Base-by-base conservation (phyloP, 2,329 filamentous ascomycete species). In the Colletotrichum magnum region DNA sequence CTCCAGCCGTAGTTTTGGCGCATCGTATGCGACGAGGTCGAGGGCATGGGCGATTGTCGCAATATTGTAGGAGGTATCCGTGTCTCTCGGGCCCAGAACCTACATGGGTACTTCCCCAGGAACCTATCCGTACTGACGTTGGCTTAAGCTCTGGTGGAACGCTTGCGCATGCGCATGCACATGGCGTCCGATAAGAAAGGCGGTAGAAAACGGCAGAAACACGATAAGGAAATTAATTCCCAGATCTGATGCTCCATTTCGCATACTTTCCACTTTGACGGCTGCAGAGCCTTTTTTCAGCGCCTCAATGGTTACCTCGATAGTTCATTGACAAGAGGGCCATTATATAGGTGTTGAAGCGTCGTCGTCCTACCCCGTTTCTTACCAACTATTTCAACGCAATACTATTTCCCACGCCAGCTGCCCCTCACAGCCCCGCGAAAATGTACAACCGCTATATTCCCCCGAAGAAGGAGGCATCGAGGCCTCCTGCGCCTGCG, bases 201-300 rank as follows among this genome's bases (percentile, higher is more conserved):
- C 79, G 80, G 81, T 83, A 66, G 51, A 9, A 1, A 0, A 3
- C 12, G 80, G 81, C 82, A 83, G 75, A 82, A 81, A 63, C 13
- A 28, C 73, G 78, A 79, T 79, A 82, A 81, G 77, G 70, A 56
- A 73, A 51, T 59, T 62, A 36, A 36, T 36, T 36, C 32, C 32
- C 32, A 36, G 10, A 10, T 10, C 32, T 36, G 7, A 36, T 36
- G 7, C 32, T 36, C 10, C 32, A 24, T 24, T 24, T 24, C 21
- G 21, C 21, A 24, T 24, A 24, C 32, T 36, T 9, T 10, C 60
- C 16, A 7, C 45, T 5, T 41, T 57, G 47, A 52, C 53, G n/a
- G 16, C 45, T 64, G 68, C 63, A 10, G 32, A 10, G 32, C 10
- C 32, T 36, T 10, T 32, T 32, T 36, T 24, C 7, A 36, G 10